Conservation (phyloP, 805 yeast species). For the Millerozyma acaciae region DNA sequence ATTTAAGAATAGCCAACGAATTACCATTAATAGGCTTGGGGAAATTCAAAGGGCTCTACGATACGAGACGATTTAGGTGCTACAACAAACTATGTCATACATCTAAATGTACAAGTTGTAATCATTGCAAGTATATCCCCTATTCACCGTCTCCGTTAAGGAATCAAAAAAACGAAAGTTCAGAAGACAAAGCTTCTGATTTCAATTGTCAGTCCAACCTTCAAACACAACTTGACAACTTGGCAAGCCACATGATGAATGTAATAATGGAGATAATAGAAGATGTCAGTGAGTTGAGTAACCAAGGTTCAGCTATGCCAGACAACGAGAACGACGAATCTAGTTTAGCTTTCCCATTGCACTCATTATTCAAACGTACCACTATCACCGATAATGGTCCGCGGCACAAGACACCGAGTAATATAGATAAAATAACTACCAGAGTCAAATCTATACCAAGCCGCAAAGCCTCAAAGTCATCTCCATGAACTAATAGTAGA, state of each 20-base stretch:
- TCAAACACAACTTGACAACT: not conserved
- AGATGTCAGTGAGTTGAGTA: not conserved
- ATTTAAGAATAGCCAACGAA: not conserved
- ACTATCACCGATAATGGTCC: not conserved
- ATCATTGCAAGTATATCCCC: conserved; percentile 10
- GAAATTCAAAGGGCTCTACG: conserved; percentile 17
- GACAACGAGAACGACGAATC: not conserved
- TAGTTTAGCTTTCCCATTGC: not conserved
- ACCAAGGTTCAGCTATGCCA: no score
- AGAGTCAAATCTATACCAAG: not conserved
- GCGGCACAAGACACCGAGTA: not conserved
- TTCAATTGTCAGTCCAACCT: not conserved
- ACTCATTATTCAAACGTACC: not conserved
- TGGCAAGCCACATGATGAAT: conserved; percentile 2
- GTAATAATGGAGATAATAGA: conserved; percentile 1
- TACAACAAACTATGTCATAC: conserved; percentile 10
- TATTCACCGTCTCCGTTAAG: conserved; percentile 9
- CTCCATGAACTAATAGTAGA: not conserved
- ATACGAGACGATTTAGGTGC: conserved; percentile 18
- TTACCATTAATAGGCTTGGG: conserved; percentile 12
- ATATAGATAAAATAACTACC: not conserved
- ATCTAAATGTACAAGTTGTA: conserved; percentile 6
- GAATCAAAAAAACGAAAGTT: conserved; percentile 1
- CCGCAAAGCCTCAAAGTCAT: no score
- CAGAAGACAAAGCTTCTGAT: not conserved